Base-by-base conservation (phyloP, 1,284 basidiomycete species). In the Papiliotrema fonsecae region DNA sequence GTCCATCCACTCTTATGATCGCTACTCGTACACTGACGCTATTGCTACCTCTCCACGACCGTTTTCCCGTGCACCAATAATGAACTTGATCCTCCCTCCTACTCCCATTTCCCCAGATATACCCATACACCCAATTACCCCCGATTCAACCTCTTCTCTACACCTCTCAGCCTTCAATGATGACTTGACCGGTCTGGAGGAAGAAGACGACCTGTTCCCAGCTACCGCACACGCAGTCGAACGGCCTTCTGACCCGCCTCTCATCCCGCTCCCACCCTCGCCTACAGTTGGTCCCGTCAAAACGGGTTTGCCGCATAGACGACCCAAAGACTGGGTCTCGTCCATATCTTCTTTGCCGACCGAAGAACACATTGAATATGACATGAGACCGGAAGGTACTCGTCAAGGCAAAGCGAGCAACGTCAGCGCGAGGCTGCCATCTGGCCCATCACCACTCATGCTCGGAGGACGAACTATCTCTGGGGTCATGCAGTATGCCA, bases 401-500 rank as follows among this genome's bases (percentile, higher is more conserved):
- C n/a, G n/a, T n/a, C 14, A 10, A 19, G 39, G 21, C 19, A 41
- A 7, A 27, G 31, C 34, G 10, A 11, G 44, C 5, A 18, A 16
- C 13, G 34, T 30, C 42, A 44, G 31, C 24, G 31, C 42, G 11
- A 34, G 40, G 26, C n/a, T 42, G 24, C 42, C 42, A 19, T 34
- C 24, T 27, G 24, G 31, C 5, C 24, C 28, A 4, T 4, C 10
- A 6, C 40, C 47, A 0, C 18, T 48, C 19, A 14, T n/a, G 2
- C 11, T 48, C 18, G 40, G 40, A n/a, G 47, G 47, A 26, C 22
- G 47, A n/a, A 48, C 26, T 6, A 25, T 48, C 40, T 42, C 39
- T 5, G 38, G 39, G 31, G 47, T 28, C 9, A 48, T 48, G 47
- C 47, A 42, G 21, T 36, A 48, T 28, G 47, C 47, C 21, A 34